Base-by-base conservation (phyloP, 106 monocot species). In the Dendrobium chrysotoxum region DNA sequence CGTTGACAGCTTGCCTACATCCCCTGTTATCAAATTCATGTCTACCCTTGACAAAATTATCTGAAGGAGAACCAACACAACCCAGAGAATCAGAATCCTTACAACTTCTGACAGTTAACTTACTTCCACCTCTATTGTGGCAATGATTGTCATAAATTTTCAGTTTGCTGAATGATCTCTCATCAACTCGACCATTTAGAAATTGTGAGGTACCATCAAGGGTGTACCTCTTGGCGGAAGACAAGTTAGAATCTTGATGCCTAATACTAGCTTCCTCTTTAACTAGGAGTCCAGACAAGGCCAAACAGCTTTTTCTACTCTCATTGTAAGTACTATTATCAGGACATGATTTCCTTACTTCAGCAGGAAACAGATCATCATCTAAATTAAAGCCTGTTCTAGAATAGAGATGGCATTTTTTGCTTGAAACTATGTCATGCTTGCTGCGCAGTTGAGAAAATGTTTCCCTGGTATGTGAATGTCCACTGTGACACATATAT, bases 1-100 rank as follows among this genome's bases (percentile, higher is more conserved):
- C 70, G 77, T 75, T 83, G 82, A 78, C 82, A 44, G 77, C 72
- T 39, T 84, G 67, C 41, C 66, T 84, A 79, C 40, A 64, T 72
- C 67, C 81, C 42, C 83, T 66, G 61, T 78, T 80, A 72, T 44
- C 64, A 25, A 80, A n/a, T 35, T 80, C 77, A 84, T 53, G 67
- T 58, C 58, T 84, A 68, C 21, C 45, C 70, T 79, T 79, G 55
- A 80, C 67, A 81, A 75, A 76, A 83, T 28, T 83, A 50, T 81
- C 25, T 42, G 78, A 28, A 73, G 61, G 76, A 81, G 16, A 53
- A 44, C 18, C 83, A 82, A 26, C 53, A 79, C 70, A 5, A 53
- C 68, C 76, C 75, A 61, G n/a, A 66, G 45, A 53, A 71, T 67
- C 28, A 86, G 26, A 75, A 40, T 50, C 45, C 1, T 47, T 76